phyloP scores from a whole-genome alignment of 2,329 filamentous ascomycete species.

The Colletotrichum spaethianum region DNA sequence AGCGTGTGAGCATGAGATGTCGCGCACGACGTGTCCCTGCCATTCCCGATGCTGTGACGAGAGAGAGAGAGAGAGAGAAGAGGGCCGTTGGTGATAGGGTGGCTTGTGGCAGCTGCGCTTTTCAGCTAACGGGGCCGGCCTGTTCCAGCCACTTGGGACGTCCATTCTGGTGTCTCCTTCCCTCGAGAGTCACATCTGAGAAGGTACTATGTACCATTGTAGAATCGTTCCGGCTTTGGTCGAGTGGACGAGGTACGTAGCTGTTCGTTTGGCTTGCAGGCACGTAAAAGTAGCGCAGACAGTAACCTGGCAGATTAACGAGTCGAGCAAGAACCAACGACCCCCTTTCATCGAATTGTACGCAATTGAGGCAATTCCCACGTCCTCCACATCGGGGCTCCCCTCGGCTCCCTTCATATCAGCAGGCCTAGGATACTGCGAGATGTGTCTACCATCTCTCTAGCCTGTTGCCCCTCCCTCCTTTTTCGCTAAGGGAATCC shows the following conservation, averaged over 20 bases:
- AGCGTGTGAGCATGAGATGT: background rate
- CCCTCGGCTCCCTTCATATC: conserved; percentile 15
- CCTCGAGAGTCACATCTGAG: background rate
- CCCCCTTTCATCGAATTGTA: background rate
- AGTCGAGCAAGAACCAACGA: background rate
- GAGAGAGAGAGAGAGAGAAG: background rate
- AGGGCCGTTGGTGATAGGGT: background rate
- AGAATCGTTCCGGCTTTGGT: no score
- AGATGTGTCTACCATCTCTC: background rate
- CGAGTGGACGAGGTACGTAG: background rate
- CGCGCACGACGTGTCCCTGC: background rate
- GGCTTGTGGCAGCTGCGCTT: background rate
- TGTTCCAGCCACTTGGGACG: background rate
- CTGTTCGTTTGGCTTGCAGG: background rate
- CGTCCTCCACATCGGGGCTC: background rate
- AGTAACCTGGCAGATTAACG: background rate
- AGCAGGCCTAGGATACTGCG: background rate
- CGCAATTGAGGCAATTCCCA: background rate
- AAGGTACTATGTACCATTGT: background rate
- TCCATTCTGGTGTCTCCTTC: background rate
- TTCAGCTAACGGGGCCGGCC: background rate
- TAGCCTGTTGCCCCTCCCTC: background rate
- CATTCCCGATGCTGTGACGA: background rate
- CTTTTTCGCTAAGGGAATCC: background rate
- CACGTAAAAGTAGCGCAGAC: background rate